These are phyloP conservation scores for Stellera chamaejasme DNA, from an alignment of 345 rosid species.

Conservation along the genomic window DNA sequence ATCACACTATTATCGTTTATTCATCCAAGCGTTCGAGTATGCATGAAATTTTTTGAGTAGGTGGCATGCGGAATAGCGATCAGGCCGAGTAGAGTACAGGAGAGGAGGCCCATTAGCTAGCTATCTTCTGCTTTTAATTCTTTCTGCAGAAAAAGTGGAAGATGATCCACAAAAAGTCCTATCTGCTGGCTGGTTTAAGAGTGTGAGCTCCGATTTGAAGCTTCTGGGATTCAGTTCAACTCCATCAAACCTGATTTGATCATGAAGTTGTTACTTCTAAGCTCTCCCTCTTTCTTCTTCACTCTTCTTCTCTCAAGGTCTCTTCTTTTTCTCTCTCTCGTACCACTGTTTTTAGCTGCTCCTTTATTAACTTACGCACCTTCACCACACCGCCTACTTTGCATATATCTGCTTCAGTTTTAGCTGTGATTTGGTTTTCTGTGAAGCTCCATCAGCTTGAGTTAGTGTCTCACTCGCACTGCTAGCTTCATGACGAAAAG, in stretches of 20 bases:
- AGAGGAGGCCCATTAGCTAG: too few relatives aligned
- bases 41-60: too few relatives aligned
- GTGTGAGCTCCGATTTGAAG: background rate
- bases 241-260: background rate
- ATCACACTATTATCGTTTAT: too few relatives aligned
- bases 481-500: background rate
- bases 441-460: background rate
- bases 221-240: background rate
- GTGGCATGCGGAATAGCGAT: too few relatives aligned
- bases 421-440: background rate
- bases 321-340: constrained; percentile 5
- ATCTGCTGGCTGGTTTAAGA: background rate
- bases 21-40: too few relatives aligned
- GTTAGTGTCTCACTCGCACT: background rate
- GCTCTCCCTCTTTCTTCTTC: constrained; percentile 22
- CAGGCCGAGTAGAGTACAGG: too few relatives aligned
- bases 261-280: constrained; percentile 16
- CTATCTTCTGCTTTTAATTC: too few relatives aligned
- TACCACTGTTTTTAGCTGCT: background rate
- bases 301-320: constrained; percentile 27
- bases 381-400: background rate
- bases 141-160: too few relatives aligned
- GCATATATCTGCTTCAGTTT: background rate
- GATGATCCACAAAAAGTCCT: background rate
- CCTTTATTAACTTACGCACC: background rate